Evolutionary conservation across 2,329 filamentous ascomycete genomes (phyloP), one percentile per base, ranked within the genome.

Genomic region (Penicillium sp.): DNA sequence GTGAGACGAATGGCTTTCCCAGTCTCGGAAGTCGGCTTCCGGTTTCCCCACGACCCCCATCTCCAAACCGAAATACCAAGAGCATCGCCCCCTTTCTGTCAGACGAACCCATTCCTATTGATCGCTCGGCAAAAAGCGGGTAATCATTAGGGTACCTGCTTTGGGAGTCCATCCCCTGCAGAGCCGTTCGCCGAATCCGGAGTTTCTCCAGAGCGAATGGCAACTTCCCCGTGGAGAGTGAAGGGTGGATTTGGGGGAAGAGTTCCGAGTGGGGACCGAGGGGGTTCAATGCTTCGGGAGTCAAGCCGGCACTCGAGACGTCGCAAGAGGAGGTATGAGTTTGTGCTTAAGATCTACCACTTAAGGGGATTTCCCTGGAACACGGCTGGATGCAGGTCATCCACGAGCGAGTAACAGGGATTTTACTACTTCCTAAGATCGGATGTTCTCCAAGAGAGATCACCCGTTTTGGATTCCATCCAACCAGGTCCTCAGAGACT

Each of bases 41-140:
- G 42, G 35, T 13, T 22, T 15, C 33, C 26, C 27, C 11, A 29
- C 5, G 16, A 6, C 25, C 10, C 6, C 22, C 22, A 23, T 14
- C 20, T 35, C 25, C 14, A 35, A 48, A 29, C 39, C 44, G 40
- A 46, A 46, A 45, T 35, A 18, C 10, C 28, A n/a, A 23, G 14
- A 16, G 14, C 11, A 29, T 30, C 20, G 27, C 23, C 30, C 34
- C 22, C 27, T 25, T 22, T 28, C 32, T 35, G 20, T 37, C 35
- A 30, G 28, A n/a, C 13, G 6, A 14, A 18, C 22, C 22, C 22
- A 23, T 23, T 11, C 6, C 22, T 22, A 5, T 22, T 22, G 18
- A 27, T 13, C 6, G n/a, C n/a, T 50, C 44, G 44, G 47, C 46
- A 50, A 50, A 51, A 51, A 27, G 45, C 48, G 47, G 48, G 40